Base-by-base conservation (phyloP, 768 basidiomycete genomes). In the Tricholoma flavovirens region DNA sequence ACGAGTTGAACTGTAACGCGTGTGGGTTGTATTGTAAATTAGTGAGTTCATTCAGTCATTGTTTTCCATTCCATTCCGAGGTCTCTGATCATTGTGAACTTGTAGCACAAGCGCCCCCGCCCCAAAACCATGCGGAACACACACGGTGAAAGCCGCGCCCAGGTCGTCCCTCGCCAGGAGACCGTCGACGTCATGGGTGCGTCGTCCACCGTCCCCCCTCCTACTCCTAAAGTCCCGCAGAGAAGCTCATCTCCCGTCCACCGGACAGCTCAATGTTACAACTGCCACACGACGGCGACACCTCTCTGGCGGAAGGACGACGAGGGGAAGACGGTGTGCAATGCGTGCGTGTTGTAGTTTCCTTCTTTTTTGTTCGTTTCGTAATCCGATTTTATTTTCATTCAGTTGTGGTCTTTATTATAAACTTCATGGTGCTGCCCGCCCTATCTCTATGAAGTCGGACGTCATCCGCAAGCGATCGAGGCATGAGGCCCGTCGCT, bases 381-480 rank as follows among this genome's bases (percentile, higher is more conserved):
- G 15, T 57, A 30, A 30, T 51, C 40, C 49, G 38, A 49, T 35
- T 21, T 32, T 32, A 42, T 55, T 49, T 51, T 21, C 56, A 35
- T 56, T 53, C 57, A 91, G 89, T 30, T 92, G 90, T 59, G 90
- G 90, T 4, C 68, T 92, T 6, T 92, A 92, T 65, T 90, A 89
- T 72, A 93, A 93, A 68, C 74, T 93, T 2, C 89, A 93, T 67
- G 90, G 91, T 15, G 86, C 90, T 17, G 84, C 87, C 1, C 84
- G 91, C 22, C 91, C 91, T 1, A 90, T 92, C 58, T 90, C 88
- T 7, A 93, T 93, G 90, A 93, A 93, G 68, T 91, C 89, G 4
- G 91, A 93, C 60, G 84, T 92, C 33, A 90, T 93, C 61, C 87
- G 90, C 58, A 93, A 93, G 66, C 85, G 91, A 38, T 89, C 90